phyloP scores from a whole-genome alignment of 2,329 filamentous ascomycete genomes.

The Aspergillus phoenicis region DNA sequence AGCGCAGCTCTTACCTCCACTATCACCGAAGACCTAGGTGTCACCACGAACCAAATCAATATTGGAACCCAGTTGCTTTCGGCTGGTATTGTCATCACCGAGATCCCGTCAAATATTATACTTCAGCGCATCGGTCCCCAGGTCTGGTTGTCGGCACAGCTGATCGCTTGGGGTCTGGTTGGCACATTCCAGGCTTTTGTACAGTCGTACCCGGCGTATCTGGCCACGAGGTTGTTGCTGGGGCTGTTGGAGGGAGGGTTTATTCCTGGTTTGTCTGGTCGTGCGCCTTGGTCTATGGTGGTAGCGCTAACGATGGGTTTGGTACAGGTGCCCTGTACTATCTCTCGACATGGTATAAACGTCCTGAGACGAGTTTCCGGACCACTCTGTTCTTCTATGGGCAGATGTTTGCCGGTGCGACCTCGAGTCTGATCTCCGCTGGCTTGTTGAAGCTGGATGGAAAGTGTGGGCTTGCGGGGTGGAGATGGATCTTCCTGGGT shows the following conservation, averaged over 20 bases:
- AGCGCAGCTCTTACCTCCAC: constrained; percentile 57
- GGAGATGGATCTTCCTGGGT: constrained; percentile 59
- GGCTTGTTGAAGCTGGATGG: constrained; percentile 54
- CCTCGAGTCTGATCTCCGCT: constrained; percentile 41
- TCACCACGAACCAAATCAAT: constrained; percentile 58
- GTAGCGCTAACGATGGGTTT: neutral
- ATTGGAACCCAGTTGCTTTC: constrained; percentile 57
- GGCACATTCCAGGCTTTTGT: constrained; percentile 59
- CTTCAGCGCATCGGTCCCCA: constrained; percentile 55
- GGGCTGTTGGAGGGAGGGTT: constrained; percentile 60
- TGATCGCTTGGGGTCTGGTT: constrained; percentile 58
- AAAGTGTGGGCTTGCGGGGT: constrained; percentile 52
- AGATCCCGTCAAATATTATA: constrained; percentile 58
- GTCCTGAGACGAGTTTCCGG: constrained; percentile 55
- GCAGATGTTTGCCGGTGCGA: constrained; percentile 55
- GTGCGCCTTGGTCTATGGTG: neutral
- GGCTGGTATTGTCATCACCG: constrained; percentile 52
- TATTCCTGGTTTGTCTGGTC: constrained; percentile 50
- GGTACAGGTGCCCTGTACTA: constrained; percentile 40
- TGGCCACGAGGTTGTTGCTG: constrained; percentile 55
- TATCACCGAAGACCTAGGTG: constrained; percentile 54
- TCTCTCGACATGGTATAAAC: constrained; percentile 60
- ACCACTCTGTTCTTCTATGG: constrained; percentile 61
- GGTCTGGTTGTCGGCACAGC: constrained; percentile 56
- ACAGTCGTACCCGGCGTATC: constrained; percentile 50